Conservation (phyloP, 169 alveolate genomes). For the Perkinsus chesapeaki region DNA sequence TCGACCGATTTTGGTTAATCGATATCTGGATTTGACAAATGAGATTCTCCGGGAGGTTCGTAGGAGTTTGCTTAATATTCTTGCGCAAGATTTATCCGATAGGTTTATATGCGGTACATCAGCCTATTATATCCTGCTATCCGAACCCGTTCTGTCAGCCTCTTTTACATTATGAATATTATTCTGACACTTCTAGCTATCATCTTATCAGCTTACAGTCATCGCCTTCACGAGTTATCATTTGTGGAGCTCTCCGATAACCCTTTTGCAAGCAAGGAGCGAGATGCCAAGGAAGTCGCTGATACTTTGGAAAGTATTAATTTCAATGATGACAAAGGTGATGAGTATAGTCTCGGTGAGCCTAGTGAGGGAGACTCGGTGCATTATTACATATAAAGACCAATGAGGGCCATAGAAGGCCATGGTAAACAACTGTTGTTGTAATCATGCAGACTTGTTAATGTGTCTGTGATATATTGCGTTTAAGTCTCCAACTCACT, state of each 20-base stretch:
- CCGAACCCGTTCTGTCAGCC: too few relatives aligned
- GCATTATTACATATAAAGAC: background rate
- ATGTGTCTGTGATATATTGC: background rate
- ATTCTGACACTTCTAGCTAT: background rate
- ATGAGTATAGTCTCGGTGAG: background rate
- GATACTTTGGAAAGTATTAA: background rate
- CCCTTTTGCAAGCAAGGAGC: background rate
- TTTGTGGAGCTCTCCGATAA: background rate
- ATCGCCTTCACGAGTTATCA: background rate
- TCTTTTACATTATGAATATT: background rate
- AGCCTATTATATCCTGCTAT: too few relatives aligned
- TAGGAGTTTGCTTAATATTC: too few relatives aligned
- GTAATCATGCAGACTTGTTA: background rate
- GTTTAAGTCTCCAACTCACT: background rate
- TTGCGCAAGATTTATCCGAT: too few relatives aligned
- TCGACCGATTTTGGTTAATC: too few relatives aligned
- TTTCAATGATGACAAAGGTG: background rate
- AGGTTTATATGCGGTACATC: too few relatives aligned
- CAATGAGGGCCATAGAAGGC: background rate
- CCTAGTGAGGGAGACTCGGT: background rate
- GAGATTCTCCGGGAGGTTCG: too few relatives aligned
- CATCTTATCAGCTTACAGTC: background rate
- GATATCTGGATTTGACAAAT: too few relatives aligned
- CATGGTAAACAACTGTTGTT: background rate
- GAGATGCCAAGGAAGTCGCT: background rate